Percentiles rank a stretch among this genome's conserved stretches.
These are phyloP conservation scores for Sonneratia caseolaris DNA, from an alignment of 345 rosid species.

Conservation along the genomic window DNA sequence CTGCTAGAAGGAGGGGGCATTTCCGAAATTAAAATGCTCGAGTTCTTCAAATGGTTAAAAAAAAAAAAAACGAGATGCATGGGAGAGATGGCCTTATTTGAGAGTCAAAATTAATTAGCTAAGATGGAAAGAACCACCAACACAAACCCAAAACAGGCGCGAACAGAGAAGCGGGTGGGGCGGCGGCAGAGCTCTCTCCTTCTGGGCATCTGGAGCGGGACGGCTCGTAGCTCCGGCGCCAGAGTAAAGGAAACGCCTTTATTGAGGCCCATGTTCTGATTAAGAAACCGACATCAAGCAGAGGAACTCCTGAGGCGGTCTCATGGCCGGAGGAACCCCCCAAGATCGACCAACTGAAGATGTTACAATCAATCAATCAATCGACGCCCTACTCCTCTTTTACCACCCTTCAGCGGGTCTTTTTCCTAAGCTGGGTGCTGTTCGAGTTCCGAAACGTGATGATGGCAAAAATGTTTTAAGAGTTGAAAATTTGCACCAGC, in stretches of 20 bases:
- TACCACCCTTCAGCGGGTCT: neutral
- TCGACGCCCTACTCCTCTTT: neutral
- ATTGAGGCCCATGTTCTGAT: neutral
- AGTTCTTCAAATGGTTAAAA: neutral
- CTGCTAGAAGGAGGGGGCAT: neutral
- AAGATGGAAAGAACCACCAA: neutral
- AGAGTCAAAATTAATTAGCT: neutral
- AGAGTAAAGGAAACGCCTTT: conserved; percentile 5
- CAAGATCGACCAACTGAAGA: neutral
- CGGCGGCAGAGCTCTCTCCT: neutral
- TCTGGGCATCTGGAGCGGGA: conserved; percentile 2
- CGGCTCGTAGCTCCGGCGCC: conserved; percentile 6
- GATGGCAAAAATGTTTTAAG: too few species aligned
- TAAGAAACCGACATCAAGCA: neutral
- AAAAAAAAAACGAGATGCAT: neutral
- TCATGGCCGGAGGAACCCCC: neutral
- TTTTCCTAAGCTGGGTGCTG: neutral
- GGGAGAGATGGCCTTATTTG: neutral
- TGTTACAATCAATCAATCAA: neutral
- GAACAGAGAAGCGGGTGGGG: conserved; percentile 5
- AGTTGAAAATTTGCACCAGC: neutral
- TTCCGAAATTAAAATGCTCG: neutral
- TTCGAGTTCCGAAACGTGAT: neutral
- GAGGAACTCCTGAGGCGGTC: neutral
- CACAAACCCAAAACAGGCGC: conserved; percentile 15